phyloP scores from a whole-genome alignment of 495 filamentous ascomycete genomes.

The Friedmanniomyces endolithicus region DNA sequence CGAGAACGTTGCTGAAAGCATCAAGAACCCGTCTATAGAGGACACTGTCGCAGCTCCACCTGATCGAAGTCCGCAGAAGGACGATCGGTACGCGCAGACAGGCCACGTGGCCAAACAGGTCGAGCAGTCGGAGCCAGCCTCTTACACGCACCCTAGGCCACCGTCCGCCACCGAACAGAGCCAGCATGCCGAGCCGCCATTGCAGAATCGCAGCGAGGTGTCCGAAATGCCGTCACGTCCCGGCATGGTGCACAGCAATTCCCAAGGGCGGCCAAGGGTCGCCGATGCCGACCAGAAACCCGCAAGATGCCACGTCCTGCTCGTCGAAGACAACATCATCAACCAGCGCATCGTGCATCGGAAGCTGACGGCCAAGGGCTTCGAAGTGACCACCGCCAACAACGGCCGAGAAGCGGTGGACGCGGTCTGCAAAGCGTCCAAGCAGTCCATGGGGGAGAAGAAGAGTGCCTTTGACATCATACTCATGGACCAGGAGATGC shows the following conservation, averaged over 20 bases:
- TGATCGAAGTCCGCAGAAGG: background rate
- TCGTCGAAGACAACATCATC: conserved; percentile 26
- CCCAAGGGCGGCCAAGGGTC: background rate
- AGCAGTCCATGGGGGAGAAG: background rate
- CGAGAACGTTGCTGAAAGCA: background rate
- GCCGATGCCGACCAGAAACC: background rate
- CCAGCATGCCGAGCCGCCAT: background rate
- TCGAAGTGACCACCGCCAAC: conserved; percentile 26
- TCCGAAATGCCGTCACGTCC: background rate
- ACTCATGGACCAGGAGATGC: conserved; percentile 32
- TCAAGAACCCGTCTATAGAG: conserved; percentile 3
- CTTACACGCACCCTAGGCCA: background rate
- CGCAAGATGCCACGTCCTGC: background rate
- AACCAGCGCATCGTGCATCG: conserved; percentile 27
- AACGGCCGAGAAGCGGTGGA: conserved; percentile 28
- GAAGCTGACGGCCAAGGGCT: conserved; percentile 23
- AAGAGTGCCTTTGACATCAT: conserved; percentile 17
- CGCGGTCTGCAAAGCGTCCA: conserved; percentile 4
- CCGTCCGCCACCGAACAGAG: background rate
- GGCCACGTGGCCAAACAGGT: background rate
- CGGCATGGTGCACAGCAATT: background rate
- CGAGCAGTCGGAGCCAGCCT: background rate
- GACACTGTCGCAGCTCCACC: background rate
- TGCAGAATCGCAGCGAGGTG: too few species aligned
- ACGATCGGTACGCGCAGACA: conserved; percentile 2